Base-by-base conservation (phyloP, 1,284 basidiomycete species). In the Tylopilus microsporus region DNA sequence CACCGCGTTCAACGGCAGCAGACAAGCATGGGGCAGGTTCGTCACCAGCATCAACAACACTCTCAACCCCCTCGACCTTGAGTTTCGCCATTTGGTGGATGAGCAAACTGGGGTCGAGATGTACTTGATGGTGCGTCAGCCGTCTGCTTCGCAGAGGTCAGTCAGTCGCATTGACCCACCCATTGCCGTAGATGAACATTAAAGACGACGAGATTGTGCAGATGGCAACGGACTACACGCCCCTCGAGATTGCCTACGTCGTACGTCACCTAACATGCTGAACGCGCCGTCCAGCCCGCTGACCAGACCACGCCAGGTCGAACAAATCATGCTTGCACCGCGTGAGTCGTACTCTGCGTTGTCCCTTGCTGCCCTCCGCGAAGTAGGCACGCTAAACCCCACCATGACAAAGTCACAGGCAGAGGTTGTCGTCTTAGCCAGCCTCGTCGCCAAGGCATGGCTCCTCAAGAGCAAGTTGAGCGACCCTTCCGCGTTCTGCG, bases 371-470 rank as follows among this genome's bases (percentile, higher is more conserved):
- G 91, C 92, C 0, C 76, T 92, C 42, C 83, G 87, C 53, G 89
- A 92, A 74, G 81, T 84, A 32, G 77, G 75, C 59, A 68, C 77
- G 39, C 74, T 90, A 47, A 86, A 84, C 66, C 75, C 82, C 0
- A 85, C 76, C 60, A 86, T 94, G 79, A 84, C 84, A 52, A 89
- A 91, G 71, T 77, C 84, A 6, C 87, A 88, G 61, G 87, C 84
- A 1, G 89, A 94, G 73, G 7, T 32, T 4, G 72, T 79, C 46
- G 80, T 92, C 12, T 73, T 95, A 19, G 76, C 79, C 34, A 92
- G 88, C 63, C 90, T 95, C 66, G 89, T 94, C 2, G 85, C 88
- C 25, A 86, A 84, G 64, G 87, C 88, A 30, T 92, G 91, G 92
- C 72, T 93, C 3, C 62, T 82, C 42, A 87, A 85, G 72, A 91